A percentile compares a stretch with the other conserved stretches of the same genome.
phyloP scores from a whole-genome alignment of 2,329 filamentous ascomycete genomes.

The Clonostachys rosea region DNA sequence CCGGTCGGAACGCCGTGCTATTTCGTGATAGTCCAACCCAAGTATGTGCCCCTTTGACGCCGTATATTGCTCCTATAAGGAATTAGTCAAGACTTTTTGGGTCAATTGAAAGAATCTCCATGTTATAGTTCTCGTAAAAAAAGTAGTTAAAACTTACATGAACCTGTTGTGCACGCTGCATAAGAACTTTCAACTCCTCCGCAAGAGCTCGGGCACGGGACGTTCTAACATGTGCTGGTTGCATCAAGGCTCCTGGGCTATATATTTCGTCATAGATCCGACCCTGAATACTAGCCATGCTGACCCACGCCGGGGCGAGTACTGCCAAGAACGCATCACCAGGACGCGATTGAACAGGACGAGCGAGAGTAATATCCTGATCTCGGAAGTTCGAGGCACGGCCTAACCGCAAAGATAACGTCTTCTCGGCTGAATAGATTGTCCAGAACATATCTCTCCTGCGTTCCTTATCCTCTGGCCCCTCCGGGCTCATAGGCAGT shows the following conservation, averaged over 20 bases:
- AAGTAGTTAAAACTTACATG: background rate
- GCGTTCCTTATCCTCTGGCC: constrained; percentile 1
- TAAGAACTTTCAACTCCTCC: background rate
- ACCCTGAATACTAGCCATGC: constrained; percentile 10
- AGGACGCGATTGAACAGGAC: background rate
- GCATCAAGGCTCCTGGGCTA: constrained; percentile 12
- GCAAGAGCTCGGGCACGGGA: constrained; percentile 8
- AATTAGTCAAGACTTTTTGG: background rate
- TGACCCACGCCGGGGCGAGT: constrained; percentile 5
- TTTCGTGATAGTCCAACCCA: constrained; percentile 6
- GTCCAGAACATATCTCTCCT: constrained; percentile 15
- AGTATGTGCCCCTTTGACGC: constrained; percentile 1
- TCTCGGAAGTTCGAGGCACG: constrained; percentile 16
- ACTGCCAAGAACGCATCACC: constrained; percentile 1
- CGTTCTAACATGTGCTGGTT: constrained; percentile 8
- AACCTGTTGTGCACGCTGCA: background rate
- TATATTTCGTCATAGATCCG: constrained; percentile 18
- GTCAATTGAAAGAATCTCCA: too few species aligned
- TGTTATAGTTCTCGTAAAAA: too few species aligned
- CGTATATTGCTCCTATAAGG: background rate
- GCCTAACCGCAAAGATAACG: constrained; percentile 14
- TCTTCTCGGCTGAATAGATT: constrained; percentile 15
- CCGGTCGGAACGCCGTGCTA: constrained; percentile 7
- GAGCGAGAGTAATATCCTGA: constrained; percentile 13
- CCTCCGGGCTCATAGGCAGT: constrained; percentile 3